phyloP scores from a whole-genome alignment of 768 basidiomycete species.

The Podaxis rugospora region DNA sequence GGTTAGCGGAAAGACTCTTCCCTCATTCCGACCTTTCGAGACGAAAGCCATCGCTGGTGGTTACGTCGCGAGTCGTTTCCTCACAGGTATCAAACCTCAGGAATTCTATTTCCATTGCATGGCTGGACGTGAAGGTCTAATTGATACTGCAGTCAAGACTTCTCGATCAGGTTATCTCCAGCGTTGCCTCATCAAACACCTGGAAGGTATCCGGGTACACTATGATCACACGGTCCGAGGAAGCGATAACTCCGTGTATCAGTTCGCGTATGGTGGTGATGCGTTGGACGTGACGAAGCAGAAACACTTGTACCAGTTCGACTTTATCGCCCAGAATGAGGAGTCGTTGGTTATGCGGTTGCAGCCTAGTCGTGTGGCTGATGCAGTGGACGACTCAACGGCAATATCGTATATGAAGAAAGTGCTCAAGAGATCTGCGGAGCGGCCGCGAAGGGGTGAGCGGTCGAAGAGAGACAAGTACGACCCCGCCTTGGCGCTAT shows the following conservation, averaged over 20 bases:
- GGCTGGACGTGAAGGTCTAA: constrained; percentile 98
- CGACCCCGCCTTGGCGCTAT: constrained; percentile 70
- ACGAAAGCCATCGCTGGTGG: constrained; percentile 98
- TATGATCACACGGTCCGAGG: constrained; percentile 98
- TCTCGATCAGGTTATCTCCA: constrained; percentile 98
- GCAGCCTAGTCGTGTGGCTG: constrained; percentile 53
- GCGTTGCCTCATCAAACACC: constrained; percentile 96
- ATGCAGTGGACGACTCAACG: constrained; percentile 58
- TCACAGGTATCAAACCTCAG: constrained; percentile 96
- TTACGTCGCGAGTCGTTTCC: constrained; percentile 96
- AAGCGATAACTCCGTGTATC: constrained; percentile 88
- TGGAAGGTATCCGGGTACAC: constrained; percentile 94
- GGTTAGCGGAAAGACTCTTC: constrained; percentile 98
- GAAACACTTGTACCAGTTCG: constrained; percentile 91
- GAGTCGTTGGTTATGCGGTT: constrained; percentile 71
- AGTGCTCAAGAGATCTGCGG: constrained; percentile 67
- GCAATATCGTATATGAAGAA: constrained; percentile 86
- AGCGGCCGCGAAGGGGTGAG: constrained; percentile 33
- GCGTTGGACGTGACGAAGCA: constrained; percentile 96
- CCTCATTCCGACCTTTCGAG: constrained; percentile 95
- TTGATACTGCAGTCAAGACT: constrained; percentile 99
- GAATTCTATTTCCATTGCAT: constrained; percentile 99
- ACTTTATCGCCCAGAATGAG: constrained; percentile 88
- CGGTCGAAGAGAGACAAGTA: constrained; percentile 54
- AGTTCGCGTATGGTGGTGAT: constrained; percentile 97